Conservation (phyloP, 2,329 filamentous ascomycete genomes). For the Colletotrichum echinochloae region DNA sequence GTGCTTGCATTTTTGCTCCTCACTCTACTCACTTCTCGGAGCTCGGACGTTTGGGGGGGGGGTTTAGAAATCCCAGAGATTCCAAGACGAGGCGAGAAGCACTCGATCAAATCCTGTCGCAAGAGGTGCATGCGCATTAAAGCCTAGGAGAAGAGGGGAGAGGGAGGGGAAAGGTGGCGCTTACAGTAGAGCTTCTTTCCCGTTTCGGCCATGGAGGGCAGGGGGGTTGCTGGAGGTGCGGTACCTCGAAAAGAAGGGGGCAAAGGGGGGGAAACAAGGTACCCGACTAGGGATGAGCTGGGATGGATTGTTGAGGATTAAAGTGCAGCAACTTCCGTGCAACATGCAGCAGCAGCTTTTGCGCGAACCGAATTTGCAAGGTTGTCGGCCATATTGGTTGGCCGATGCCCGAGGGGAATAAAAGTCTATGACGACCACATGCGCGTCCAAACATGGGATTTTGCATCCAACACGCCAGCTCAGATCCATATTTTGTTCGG, state of each 20-base stretch:
- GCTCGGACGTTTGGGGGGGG: conserved; percentile 21
- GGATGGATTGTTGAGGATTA: conserved; percentile 18
- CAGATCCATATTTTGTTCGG: not conserved
- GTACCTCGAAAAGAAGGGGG: not conserved
- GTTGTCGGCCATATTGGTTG: conserved; percentile 5
- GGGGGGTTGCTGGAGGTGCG: not conserved
- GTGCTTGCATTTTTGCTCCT: not conserved
- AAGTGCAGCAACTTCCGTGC: not conserved
- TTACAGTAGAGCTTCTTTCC: conserved; percentile 36
- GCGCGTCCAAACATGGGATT: conserved; percentile 31
- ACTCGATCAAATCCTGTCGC: not conserved
- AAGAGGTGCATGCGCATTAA: not conserved
- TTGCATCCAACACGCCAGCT: conserved; percentile 10
- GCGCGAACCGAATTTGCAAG: not conserved
- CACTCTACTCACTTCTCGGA: conserved; percentile 8
- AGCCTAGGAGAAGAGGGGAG: not conserved
- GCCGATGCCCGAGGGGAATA: conserved; percentile 16
- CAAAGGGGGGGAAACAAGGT: not conserved
- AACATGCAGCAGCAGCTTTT: not conserved
- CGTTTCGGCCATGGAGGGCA: conserved; percentile 20
- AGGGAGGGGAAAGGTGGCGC: not conserved
- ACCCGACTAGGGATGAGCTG: not conserved
- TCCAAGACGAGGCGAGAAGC: not conserved
- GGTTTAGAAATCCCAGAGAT: conserved; percentile 10
- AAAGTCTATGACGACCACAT: conserved; percentile 41